phyloP scores from a whole-genome alignment of 2,329 filamentous ascomycete genomes.

The Verticillium dahliae region DNA sequence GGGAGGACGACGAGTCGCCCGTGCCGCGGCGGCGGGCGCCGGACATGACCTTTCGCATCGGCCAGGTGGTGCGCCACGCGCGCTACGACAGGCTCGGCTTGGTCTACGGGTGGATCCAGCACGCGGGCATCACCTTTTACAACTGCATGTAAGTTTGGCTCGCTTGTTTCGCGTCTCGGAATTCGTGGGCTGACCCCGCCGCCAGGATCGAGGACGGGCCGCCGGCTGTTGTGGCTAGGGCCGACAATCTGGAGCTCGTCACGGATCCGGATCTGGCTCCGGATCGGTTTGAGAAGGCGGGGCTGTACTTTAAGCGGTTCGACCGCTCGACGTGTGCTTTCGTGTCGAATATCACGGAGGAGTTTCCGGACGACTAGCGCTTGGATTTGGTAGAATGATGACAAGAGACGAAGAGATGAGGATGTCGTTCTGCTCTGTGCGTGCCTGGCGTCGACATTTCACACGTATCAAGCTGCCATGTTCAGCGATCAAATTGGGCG shows the following conservation, averaged over 20 bases:
- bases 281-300: conserved; percentile 57
- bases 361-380: conserved; percentile 75
- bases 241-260: conserved; percentile 9
- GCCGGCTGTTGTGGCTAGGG: conserved; percentile 6
- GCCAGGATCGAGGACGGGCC: conserved; percentile 5
- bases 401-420: too few relatives aligned
- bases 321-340: conserved; percentile 61
- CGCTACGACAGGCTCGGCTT: conserved; percentile 75
- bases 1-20: conserved; percentile 36
- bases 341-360: conserved; percentile 72
- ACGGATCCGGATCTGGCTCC: conserved; percentile 4
- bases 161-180: too few relatives aligned
- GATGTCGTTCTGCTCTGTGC: too few relatives aligned
- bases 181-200: background rate
- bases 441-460: too few relatives aligned
- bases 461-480: too few relatives aligned
- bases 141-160: conserved; percentile 67
- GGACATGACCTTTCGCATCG: conserved; percentile 53
- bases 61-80: conserved; percentile 77
- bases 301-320: conserved; percentile 85
- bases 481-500: too few relatives aligned
- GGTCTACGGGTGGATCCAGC: conserved; percentile 79
- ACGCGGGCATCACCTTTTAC: conserved; percentile 52
- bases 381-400: background rate
- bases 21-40: conserved; percentile 21